Evolutionary conservation across 1,284 basidiomycete genomes (phyloP), one percentile per base, ranked within the genome.

Genomic region (Apiotrichum laibachii): DNA sequence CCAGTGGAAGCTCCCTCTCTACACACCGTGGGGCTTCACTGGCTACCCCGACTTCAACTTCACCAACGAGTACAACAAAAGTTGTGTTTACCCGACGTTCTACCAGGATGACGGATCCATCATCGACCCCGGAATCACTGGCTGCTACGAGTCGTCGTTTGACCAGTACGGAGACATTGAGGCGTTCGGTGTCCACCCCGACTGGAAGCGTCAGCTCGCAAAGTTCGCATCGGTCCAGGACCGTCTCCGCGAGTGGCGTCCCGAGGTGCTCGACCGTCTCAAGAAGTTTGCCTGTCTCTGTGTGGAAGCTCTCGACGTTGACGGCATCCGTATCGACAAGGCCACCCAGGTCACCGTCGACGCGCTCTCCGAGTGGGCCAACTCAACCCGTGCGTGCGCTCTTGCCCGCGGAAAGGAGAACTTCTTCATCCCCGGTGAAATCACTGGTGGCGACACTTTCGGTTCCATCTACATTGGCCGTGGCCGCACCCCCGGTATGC

Each of bases 141-240:
- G 91, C 26, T 95, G 92, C 75, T 81, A 86, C 66, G 77, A 80
- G 33, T 90, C 88, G 33, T 89, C 92, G 63, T 93, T 94, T 68
- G 92, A 95, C 77, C 90, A 93, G 64, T 95, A 89, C 68, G 92
- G 92, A 63, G 92, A 95, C 79, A 89, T 91, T 84, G 92, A 94
- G 76, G 92, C 92, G 62, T 95, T 95, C 74, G 92, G 92, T 87
- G 90, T 94, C 40, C 90, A 92, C 72, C 78, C 79, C 44, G 79
- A 80, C 70, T 80, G 79, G 89, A 84, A 94, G 72, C 91, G 92
- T 84, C 89, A 95, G 76, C 80, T 95, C 33, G 85, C 90, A 67
- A 95, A 95, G 76, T 94, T 94, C 77, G 90, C 92, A 43, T 92
- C 90, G 57, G 91, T 94, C 6, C 92, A 95, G 72, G 92, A 95